Evolutionary conservation across 768 basidiomycete genomes (phyloP), one percentile per base, ranked within the genome.

Genomic region (Tephrocybe sp.): DNA sequence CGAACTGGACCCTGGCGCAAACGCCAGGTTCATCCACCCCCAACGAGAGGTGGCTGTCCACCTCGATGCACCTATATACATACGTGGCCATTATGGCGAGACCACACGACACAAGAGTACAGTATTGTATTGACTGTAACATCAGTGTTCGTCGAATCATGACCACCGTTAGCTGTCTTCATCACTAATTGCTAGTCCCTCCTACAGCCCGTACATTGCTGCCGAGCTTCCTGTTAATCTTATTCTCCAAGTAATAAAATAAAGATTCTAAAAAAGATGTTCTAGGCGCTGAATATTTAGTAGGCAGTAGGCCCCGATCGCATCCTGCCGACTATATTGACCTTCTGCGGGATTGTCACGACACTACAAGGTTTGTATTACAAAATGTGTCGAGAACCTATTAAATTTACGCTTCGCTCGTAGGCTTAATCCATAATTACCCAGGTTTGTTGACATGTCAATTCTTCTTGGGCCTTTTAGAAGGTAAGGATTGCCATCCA

Each of bases 401-500:
- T n/a, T 27, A 25, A 9, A 18, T 4, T 38, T 36, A 19, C 12
- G 8, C n/a, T 6, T 16, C 2, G 36, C 12, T 18, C 19, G 13
- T 24, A 74, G 74, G 76, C 5, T 31, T 71, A 3, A 65, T 79
- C 24, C 59, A 57, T 24, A 65, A 55, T 18, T 71, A 76, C 50
- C 59, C 60, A 9, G 72, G 77, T 9, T 64, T 81, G n/a, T 55
- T 80, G n/a, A 68, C 67, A 1, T 75, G 72, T 51, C 67, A 80
- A 16, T 72, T 79, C 56, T 71, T 78, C 48, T 59, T 79, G 4
- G 79, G 78, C 5, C 59, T 75, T 25, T 37, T 71, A 30, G 76
- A 79, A 66, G 79, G 76, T 68, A 12, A n/a, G n/a, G n/a, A n/a
- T n/a, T 5, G 36, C 5, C 11, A 37, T 8, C 12, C 16, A 18